Evolutionary conservation across 495 filamentous ascomycete genomes (phyloP).

Genomic region (Massariosphaeria phaeospora): DNA sequence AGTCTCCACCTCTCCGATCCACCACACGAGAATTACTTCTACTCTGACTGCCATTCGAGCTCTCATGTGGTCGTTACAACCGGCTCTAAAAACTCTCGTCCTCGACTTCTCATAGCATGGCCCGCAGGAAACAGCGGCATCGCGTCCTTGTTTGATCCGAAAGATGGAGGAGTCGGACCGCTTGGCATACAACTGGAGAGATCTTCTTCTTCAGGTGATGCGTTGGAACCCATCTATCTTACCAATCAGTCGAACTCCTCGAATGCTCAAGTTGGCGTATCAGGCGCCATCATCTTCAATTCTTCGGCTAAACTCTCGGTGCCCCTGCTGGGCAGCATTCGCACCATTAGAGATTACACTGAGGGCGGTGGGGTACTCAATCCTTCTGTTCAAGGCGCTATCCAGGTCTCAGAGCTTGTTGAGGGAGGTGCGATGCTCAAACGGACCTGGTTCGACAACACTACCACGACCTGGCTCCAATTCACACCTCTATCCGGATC

Average conservation of each 20-base stretch:
- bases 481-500: conserved; percentile 40
- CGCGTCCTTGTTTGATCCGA: conserved; percentile 50
- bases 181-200: conserved; percentile 51
- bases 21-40: conserved; percentile 62
- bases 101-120: conserved; percentile 59
- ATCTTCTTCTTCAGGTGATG: conserved; percentile 36
- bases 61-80: conserved; percentile 57
- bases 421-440: conserved; percentile 46
- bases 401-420: conserved; percentile 38
- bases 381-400: conserved; percentile 53
- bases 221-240: conserved; percentile 42
- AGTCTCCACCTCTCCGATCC: conserved; percentile 39
- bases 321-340: conserved; percentile 56
- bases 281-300: conserved; percentile 51
- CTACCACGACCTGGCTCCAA: conserved; percentile 50
- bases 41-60: conserved; percentile 50
- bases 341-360: conserved; percentile 57
- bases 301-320: conserved; percentile 50
- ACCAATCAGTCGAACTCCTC: conserved; percentile 31
- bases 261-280: conserved; percentile 49
- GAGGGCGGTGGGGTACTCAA: conserved; percentile 53
- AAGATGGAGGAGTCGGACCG: conserved; percentile 51
- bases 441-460: conserved; percentile 58
- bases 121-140: conserved; percentile 60
- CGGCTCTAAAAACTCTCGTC: conserved; percentile 52